Conservation (phyloP, 495 filamentous ascomycete genomes). For the Haplographium delicatum region DNA sequence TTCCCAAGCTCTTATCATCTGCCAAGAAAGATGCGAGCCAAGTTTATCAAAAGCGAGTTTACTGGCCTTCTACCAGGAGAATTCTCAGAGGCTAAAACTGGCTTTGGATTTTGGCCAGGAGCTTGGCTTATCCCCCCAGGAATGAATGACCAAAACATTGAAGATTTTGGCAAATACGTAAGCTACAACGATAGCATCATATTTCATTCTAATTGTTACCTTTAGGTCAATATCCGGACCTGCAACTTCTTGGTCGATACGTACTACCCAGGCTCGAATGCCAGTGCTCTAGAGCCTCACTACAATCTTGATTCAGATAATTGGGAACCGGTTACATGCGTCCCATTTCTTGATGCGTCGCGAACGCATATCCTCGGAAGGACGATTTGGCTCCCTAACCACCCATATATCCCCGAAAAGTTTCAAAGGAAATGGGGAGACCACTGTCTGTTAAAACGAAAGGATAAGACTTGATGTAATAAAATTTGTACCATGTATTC, state of each 20-base stretch:
- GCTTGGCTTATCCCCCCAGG: constrained; percentile 76
- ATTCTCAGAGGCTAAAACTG: constrained; percentile 64
- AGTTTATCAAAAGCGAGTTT: constrained; percentile 88
- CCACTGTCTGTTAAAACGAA: constrained; percentile 71
- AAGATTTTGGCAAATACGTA: constrained; percentile 85
- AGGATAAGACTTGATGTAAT: constrained; percentile 21
- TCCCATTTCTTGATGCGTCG: constrained; percentile 73
- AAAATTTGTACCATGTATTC: not conserved
- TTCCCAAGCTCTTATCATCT: constrained; percentile 93
- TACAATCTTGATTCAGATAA: constrained; percentile 61
- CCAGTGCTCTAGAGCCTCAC: constrained; percentile 61
- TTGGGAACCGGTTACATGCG: constrained; percentile 73
- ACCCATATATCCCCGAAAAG: constrained; percentile 59
- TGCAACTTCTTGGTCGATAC: constrained; percentile 90
- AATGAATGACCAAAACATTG: constrained; percentile 89
- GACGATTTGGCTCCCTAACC: constrained; percentile 76
- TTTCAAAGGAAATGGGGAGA: constrained; percentile 71
- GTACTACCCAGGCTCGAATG: constrained; percentile 56
- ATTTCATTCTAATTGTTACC: too few species aligned
- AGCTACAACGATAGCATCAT: constrained; percentile 29
- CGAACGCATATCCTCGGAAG: constrained; percentile 69
- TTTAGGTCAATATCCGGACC: constrained; percentile 61
- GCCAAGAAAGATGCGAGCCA: constrained; percentile 70
- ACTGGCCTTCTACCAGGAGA: constrained; percentile 84
- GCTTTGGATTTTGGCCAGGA: constrained; percentile 63